phyloP scores from a whole-genome alignment of 257 asterid species.

The Gardenia jasminoides region DNA sequence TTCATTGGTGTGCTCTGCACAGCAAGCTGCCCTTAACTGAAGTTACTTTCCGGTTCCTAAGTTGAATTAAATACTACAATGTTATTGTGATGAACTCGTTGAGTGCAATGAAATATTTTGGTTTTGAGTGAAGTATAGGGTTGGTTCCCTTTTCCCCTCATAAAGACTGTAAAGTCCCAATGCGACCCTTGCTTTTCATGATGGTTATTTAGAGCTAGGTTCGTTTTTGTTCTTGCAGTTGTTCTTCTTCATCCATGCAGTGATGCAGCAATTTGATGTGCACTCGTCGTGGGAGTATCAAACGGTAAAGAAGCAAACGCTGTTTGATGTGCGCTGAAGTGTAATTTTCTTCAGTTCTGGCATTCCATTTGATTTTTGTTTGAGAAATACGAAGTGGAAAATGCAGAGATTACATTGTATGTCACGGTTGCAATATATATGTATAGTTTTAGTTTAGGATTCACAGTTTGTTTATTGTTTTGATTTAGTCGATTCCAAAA shows the following conservation, averaged over 20 bases:
- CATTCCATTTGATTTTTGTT: neutral
- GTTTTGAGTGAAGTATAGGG: neutral
- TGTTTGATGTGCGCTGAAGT: neutral
- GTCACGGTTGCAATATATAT: neutral
- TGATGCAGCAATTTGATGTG: neutral
- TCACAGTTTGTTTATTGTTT: neutral
- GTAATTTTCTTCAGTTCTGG: neutral
- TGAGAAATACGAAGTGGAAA: neutral
- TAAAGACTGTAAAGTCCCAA: neutral
- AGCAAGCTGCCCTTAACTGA: neutral
- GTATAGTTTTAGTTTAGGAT: constrained; percentile 3
- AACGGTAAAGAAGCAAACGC: neutral
- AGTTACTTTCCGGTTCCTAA: neutral
- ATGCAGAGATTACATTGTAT: neutral
- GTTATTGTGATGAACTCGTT: neutral
- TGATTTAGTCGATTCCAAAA: neutral
- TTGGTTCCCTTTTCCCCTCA: neutral
- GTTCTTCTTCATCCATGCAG: neutral
- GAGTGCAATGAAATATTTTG: neutral
- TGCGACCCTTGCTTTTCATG: neutral
- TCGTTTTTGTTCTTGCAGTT: neutral
- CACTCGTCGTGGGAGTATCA: no score
- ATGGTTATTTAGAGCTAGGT: neutral
- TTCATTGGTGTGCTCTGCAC: neutral
- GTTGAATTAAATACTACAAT: neutral